phyloP scores from a whole-genome alignment of 257 asterid species.

The Salvia rosmarinus region DNA sequence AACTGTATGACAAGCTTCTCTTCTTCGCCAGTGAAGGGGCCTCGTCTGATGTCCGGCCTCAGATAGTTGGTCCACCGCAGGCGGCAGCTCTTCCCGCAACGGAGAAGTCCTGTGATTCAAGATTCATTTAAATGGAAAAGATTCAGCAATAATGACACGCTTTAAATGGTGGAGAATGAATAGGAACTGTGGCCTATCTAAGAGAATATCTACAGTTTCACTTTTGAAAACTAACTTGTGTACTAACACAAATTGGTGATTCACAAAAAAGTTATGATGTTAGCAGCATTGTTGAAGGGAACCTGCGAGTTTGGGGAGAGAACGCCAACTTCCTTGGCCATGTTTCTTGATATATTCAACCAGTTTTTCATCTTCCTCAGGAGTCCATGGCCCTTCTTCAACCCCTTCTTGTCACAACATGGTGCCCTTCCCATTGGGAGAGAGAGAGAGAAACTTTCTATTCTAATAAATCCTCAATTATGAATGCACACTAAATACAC shows the following conservation, averaged over 20 bases:
- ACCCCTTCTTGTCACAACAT: constrained; percentile 90
- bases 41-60: constrained; percentile 83
- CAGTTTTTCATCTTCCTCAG: constrained; percentile 90
- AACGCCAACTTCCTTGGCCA: constrained; percentile 97
- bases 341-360: constrained; percentile 64
- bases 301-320: constrained; percentile 92
- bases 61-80: constrained; percentile 91
- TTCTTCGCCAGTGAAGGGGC: constrained; percentile 71
- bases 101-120: constrained; percentile 59
- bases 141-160: neutral
- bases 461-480: neutral
- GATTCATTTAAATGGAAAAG: neutral
- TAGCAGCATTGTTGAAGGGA: too few relatives aligned
- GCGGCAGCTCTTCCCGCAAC: constrained; percentile 92
- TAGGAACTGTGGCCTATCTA: neutral
- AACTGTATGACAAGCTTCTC: constrained; percentile 84
- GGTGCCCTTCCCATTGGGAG: constrained; percentile 86
- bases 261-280: too few relatives aligned
- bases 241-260: too few relatives aligned
- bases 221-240: neutral
- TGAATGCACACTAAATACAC: constrained; percentile 15
- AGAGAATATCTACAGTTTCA: neutral
- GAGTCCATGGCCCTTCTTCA: constrained; percentile 94
- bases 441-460: neutral
- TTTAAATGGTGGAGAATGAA: neutral